Evolutionary conservation across 2,329 filamentous ascomycete species (phyloP), one percentile per base, ranked within the genome.

Genomic region (Cladophialophora carrionii): DNA sequence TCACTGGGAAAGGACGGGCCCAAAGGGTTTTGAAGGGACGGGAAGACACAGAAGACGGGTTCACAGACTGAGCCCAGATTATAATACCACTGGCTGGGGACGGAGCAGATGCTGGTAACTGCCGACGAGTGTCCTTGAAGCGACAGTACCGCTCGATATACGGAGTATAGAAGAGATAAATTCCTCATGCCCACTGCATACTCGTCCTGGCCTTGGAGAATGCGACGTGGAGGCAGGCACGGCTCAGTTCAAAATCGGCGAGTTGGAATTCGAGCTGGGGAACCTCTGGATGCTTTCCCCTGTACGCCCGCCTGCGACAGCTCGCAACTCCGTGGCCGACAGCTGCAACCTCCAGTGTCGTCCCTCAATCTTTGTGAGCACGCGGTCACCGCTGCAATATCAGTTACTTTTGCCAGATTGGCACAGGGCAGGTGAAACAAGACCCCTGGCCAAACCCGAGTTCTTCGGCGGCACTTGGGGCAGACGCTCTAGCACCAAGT

Each of bases 301-400:
- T 24, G 59, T 61, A 49, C 59, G 26, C 59, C 59, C 59, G 54
- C 54, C 51, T 61, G 59, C 24, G 34, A 61, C 59, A 26, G 29
- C 43, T 24, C 26, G 22, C 41, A 17, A 57, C 41, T 24, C 24
- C 41, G 12, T 29, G 29, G 29, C 24, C 52, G 29, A 54, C 29
- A 54, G n/a, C 24, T 34, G 29, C 29, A n/a, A 54, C 52, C 29
- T 7, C 52, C 29, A 54, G 17, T 14, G 9, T n/a, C 17, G 29
- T 54, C 37, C 34, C 48, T 17, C 57, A 24, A 41, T 29, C 31
- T 32, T 26, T 53, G 29, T 22, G 24, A 46, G 37, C 26, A 49
- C 56, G 41, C 41, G 41, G 7, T 29, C 20, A 14, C 56, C 32
- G 31, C 9, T 58, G 43, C 37, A 43, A 58, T 29, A 34, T 29